Percentiles rank a stretch among this genome's conserved stretches.
Conservation (phyloP, 352 stramenopile genomes). For the Phytophthora rubi region DNA sequence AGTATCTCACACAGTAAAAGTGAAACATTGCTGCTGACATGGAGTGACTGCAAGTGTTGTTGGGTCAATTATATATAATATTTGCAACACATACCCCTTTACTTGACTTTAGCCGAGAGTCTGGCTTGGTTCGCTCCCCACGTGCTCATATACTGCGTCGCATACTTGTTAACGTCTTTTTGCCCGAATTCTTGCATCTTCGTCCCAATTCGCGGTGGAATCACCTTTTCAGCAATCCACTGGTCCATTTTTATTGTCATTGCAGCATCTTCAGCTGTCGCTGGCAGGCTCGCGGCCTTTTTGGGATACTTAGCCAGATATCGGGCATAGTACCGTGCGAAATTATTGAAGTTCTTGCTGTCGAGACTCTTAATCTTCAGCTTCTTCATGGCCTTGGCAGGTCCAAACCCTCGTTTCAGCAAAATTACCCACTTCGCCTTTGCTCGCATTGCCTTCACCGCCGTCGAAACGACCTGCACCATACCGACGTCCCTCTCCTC, state of each 20-base stretch:
- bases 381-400: constrained; percentile 11
- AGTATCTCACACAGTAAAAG: background rate
- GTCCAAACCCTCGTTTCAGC: background rate
- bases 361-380: constrained; percentile 5
- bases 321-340: constrained; percentile 13
- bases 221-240: constrained; percentile 4
- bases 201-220: background rate
- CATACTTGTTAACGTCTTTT: constrained; percentile 3
- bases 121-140: constrained; percentile 6
- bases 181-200: constrained; percentile 6
- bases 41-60: background rate
- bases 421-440: background rate
- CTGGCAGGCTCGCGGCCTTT: background rate
- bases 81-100: background rate
- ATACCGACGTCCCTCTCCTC: background rate
- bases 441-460: background rate
- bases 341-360: constrained; percentile 17
- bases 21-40: background rate
- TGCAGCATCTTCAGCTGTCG: constrained; percentile 11
- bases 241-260: constrained; percentile 7
- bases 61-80: background rate
- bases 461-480: background rate
- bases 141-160: background rate
- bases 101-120: constrained; percentile 1
- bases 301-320: constrained; percentile 13